These are phyloP conservation scores for Sideroxylon spinosum DNA, from an alignment of 179 eudicot genomes.

Conservation along the genomic window DNA sequence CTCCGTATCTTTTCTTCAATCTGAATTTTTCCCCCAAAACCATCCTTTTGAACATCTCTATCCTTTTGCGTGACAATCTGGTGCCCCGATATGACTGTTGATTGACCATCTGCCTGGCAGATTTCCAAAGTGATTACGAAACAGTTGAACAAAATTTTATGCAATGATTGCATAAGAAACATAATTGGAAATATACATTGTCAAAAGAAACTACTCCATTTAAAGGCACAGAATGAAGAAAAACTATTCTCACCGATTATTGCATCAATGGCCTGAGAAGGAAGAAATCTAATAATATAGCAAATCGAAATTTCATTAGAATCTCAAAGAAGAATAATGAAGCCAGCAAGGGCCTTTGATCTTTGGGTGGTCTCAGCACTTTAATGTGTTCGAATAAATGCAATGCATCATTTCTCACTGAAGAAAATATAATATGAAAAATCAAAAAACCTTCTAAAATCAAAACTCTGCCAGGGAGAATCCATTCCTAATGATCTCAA, in stretches of 20 bases:
- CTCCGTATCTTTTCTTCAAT: conserved; percentile 47
- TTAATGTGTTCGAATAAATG: background rate
- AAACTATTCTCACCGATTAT: background rate
- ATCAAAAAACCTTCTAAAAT: background rate
- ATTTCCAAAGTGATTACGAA: background rate
- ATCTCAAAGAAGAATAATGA: background rate
- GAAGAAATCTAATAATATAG: background rate
- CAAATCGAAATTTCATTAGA: too few relatives aligned
- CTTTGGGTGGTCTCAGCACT: background rate
- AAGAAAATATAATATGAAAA: background rate
- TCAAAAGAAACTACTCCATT: background rate
- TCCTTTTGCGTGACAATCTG: conserved; percentile 35
- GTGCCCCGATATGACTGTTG: conserved; percentile 37
- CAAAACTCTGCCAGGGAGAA: background rate
- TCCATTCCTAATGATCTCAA: background rate
- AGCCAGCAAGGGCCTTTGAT: background rate
- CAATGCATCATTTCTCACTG: background rate
- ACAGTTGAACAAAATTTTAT: background rate
- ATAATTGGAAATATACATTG: background rate
- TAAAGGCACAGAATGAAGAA: background rate
- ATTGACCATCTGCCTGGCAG: conserved; percentile 36
- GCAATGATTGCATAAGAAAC: background rate
- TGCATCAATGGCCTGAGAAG: background rate
- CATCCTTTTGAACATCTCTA: conserved; percentile 39
- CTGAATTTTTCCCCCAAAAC: conserved; percentile 27